phyloP scores from a whole-genome alignment of 2,329 filamentous ascomycete genomes.

The Nothophaeocryptopus gaeumannii region DNA sequence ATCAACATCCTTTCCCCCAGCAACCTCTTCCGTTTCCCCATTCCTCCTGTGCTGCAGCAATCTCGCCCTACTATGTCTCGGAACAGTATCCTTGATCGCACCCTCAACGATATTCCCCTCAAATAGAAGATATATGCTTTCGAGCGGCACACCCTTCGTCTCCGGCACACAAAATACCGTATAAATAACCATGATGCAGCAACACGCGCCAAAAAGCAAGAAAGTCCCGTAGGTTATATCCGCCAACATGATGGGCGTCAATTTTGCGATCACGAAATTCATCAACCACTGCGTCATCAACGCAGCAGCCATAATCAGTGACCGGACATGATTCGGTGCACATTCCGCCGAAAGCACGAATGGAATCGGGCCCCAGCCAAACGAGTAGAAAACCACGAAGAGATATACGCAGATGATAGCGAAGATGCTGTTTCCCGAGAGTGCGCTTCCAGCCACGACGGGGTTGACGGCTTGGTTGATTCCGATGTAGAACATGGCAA shows the following conservation, averaged over 20 bases:
- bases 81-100: slow-evolving; percentile 40
- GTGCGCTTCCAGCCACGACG: slow-evolving; percentile 39
- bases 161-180: slow-evolving; percentile 44
- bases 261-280: slow-evolving; percentile 35
- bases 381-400: slow-evolving; percentile 48
- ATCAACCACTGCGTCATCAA: slow-evolving; percentile 49
- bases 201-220: slow-evolving; percentile 39
- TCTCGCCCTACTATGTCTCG: slow-evolving; percentile 38
- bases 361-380: slow-evolving; percentile 47
- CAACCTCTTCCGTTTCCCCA: slow-evolving; percentile 32
- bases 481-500: slow-evolving; percentile 45
- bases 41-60: slow-evolving; percentile 33
- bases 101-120: slow-evolving; percentile 43
- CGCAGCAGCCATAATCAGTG: slow-evolving; percentile 43
- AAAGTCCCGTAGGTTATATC: slow-evolving; percentile 46
- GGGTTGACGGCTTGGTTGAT: slow-evolving; percentile 43
- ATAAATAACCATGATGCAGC: slow-evolving; percentile 44
- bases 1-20: slow-evolving; percentile 17
- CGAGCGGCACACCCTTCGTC: slow-evolving; percentile 44
- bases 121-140: slow-evolving; percentile 43
- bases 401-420: slow-evolving; percentile 54
- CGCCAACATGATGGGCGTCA: slow-evolving; percentile 43
- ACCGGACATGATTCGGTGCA: slow-evolving; percentile 35
- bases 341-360: slow-evolving; percentile 44
- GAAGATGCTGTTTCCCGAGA: slow-evolving; percentile 55